phyloP scores from a whole-genome alignment of 176 grass and related monocot genomes.

The Triticum timopheevii region DNA sequence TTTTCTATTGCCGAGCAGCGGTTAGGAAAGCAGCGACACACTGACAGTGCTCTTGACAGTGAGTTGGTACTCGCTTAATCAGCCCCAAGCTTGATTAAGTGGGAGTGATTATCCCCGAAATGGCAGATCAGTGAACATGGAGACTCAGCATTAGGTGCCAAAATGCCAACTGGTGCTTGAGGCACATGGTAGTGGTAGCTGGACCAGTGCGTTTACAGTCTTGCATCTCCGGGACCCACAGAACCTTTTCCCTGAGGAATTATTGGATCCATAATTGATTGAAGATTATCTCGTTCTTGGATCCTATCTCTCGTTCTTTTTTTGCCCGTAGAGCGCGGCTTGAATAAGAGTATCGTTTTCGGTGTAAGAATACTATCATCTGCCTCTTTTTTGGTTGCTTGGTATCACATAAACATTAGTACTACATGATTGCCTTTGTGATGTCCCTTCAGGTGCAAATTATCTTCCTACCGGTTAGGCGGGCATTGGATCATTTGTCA shows the following conservation, averaged over 20 bases:
- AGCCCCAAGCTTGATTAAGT: constrained; percentile 8
- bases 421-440: constrained; percentile 37
- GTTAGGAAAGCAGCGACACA: constrained; percentile 40
- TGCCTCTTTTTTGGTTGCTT: neutral
- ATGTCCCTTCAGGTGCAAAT: constrained; percentile 24
- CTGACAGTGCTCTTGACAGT: constrained; percentile 48
- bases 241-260: constrained; percentile 51
- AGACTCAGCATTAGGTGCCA: constrained; percentile 44
- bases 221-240: constrained; percentile 43
- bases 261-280: constrained; percentile 54
- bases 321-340: neutral
- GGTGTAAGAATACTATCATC: constrained; percentile 29
- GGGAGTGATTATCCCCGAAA: constrained; percentile 33
- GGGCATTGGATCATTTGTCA: constrained; percentile 1
- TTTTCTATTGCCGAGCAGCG: constrained; percentile 47
- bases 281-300: constrained; percentile 29
- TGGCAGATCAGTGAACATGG: constrained; percentile 47
- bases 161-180: constrained; percentile 49
- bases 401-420: constrained; percentile 1
- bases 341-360: constrained; percentile 18
- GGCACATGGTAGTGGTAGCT: constrained; percentile 56
- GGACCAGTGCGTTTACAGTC: constrained; percentile 48
- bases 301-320: constrained; percentile 7
- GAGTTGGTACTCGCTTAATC: constrained; percentile 26
- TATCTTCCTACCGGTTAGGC: constrained; percentile 23